These are phyloP conservation scores for Ceratocystis variospora DNA, from an alignment of 2,329 filamentous ascomycete genomes.

Conservation along the genomic window DNA sequence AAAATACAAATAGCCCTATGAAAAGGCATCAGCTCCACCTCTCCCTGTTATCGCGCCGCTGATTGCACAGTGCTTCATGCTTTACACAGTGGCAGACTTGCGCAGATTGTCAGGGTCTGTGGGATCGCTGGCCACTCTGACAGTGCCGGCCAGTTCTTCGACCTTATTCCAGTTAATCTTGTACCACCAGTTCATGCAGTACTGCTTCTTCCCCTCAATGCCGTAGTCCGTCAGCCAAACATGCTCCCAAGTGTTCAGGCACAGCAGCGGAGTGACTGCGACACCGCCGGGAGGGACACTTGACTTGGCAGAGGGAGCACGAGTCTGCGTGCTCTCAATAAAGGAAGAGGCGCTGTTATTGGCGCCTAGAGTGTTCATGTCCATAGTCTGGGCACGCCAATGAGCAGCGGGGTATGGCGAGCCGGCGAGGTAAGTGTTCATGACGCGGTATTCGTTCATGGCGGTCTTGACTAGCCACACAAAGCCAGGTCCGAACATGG, in stretches of 20 bases:
- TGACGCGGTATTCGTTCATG: slow-evolving; percentile 46
- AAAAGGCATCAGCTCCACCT: not conserved
- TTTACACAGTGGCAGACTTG: not conserved
- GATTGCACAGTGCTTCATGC: not conserved
- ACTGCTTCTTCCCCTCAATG: slow-evolving; percentile 58
- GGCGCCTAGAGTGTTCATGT: slow-evolving; percentile 52
- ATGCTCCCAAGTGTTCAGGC: slow-evolving; percentile 94
- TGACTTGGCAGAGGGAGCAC: slow-evolving; percentile 20
- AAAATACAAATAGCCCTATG: slow-evolving; percentile 8
- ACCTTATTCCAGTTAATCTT: slow-evolving; percentile 75
- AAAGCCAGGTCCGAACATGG: slow-evolving; percentile 95
- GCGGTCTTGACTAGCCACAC: slow-evolving; percentile 72
- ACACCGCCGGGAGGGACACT: slow-evolving; percentile 44
- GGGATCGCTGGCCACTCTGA: slow-evolving; percentile 4
- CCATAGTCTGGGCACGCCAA: slow-evolving; percentile 54
- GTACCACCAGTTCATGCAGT: slow-evolving; percentile 74
- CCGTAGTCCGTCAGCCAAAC: slow-evolving; percentile 75
- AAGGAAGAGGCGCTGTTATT: slow-evolving; percentile 27
- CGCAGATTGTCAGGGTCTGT: slow-evolving; percentile 11
- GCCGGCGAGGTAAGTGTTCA: slow-evolving; percentile 83
- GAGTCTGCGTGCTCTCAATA: slow-evolving; percentile 23
- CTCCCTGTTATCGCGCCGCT: not conserved
- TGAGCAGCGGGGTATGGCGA: slow-evolving; percentile 77
- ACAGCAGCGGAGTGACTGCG: slow-evolving; percentile 63
- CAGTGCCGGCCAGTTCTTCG: slow-evolving; percentile 26